Conservation (phyloP, 495 filamentous ascomycete genomes). For the Parachaetomium inaequale region DNA sequence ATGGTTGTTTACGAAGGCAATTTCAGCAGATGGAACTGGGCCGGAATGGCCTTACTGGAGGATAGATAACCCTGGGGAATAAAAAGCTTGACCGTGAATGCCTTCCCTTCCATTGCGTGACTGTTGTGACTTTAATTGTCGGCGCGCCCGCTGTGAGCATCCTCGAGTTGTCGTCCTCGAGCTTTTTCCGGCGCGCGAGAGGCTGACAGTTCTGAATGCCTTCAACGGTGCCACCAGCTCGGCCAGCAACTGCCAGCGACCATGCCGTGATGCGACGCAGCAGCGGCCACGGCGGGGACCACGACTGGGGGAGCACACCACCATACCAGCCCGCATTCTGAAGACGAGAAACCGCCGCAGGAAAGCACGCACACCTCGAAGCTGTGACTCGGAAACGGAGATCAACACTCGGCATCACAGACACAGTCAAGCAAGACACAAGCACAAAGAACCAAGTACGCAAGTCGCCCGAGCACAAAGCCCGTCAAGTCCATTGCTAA, state of each 20-base stretch:
- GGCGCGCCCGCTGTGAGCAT: too few species aligned
- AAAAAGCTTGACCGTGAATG: too few species aligned
- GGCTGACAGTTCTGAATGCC: too few species aligned
- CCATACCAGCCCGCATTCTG: not conserved
- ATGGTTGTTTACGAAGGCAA: not conserved
- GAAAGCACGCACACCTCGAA: not conserved
- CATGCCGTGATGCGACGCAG: too few species aligned
- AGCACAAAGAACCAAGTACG: not conserved
- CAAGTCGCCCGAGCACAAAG: too few species aligned
- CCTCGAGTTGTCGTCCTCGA: too few species aligned
- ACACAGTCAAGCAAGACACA: not conserved
- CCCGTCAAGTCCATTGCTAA: not conserved
- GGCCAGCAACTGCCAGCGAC: too few species aligned
- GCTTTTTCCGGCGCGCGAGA: too few species aligned
- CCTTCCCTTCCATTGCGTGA: too few species aligned
- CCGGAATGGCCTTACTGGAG: not conserved
- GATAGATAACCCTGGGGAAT: not conserved
- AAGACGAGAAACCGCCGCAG: not conserved
- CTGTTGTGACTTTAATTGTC: too few species aligned
- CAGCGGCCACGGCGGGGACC: too few species aligned
- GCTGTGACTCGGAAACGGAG: not conserved
- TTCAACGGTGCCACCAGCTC: too few species aligned
- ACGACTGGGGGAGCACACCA: not conserved
- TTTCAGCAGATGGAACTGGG: not conserved
- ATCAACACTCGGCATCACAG: not conserved